phyloP scores from a whole-genome alignment of 2,329 filamentous ascomycete species.

The Ceratocystiopsis brevicomis region DNA sequence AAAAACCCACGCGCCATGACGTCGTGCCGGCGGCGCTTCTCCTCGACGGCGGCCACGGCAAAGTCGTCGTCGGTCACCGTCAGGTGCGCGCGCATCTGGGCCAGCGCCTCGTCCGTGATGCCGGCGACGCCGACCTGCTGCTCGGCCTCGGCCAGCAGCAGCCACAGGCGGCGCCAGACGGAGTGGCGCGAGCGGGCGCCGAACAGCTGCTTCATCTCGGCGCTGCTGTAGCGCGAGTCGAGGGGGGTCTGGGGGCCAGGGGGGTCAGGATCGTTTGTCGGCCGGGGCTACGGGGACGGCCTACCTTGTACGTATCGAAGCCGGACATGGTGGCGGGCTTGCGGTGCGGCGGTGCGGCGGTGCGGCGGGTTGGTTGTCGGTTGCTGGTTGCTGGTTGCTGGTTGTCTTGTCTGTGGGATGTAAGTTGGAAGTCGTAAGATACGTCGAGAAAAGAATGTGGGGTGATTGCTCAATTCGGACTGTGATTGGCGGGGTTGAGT shows the following conservation, averaged over 20 bases:
- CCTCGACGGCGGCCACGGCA: conserved; percentile 53
- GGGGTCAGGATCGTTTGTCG: too few relatives aligned
- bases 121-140: conserved; percentile 55
- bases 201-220: conserved; percentile 65
- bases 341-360: too few relatives aligned
- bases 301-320: conserved; percentile 8
- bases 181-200: conserved; percentile 53
- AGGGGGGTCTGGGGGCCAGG: conserved; percentile 41
- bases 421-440: too few relatives aligned
- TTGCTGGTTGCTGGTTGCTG: too few relatives aligned
- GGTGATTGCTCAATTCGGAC: too few relatives aligned
- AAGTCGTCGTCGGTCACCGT: conserved; percentile 37
- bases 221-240: conserved; percentile 52
- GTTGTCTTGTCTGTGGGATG: too few relatives aligned
- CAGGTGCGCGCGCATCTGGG: conserved; percentile 52
- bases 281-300: too few relatives aligned
- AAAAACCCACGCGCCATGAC: background rate
- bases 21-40: conserved; percentile 49
- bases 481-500: too few relatives aligned
- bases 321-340: conserved; percentile 5
- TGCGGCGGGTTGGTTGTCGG: too few relatives aligned
- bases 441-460: too few relatives aligned
- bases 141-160: conserved; percentile 65
- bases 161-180: conserved; percentile 74
- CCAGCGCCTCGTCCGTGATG: conserved; percentile 56